A percentile compares a stretch with the other conserved stretches of the same genome.
Evolutionary conservation across 1,139 yeast species (phyloP).

Genomic region (Scheffersomyces parashehatae): DNA sequence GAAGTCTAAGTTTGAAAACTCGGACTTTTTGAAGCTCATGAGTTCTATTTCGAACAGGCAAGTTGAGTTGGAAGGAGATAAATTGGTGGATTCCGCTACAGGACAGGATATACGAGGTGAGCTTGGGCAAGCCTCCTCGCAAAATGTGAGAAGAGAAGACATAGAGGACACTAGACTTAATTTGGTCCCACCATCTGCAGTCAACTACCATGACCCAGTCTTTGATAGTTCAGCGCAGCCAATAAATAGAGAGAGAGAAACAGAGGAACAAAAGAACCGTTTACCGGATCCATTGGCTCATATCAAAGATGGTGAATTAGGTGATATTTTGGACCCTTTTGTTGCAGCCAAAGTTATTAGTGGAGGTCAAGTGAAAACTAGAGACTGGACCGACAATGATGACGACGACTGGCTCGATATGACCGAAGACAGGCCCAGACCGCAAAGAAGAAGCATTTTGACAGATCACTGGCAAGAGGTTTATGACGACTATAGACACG

Average conservation of each 20-base stretch:
- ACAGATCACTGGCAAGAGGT: conserved; percentile 37
- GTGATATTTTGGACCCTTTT: conserved; percentile 29
- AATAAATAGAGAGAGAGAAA: background rate
- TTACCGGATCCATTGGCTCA: conserved; percentile 51
- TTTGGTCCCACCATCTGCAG: background rate
- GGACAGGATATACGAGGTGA: conserved; percentile 18
- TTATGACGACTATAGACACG: conserved; percentile 43
- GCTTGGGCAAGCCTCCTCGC: conserved; percentile 1
- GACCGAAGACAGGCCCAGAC: conserved; percentile 9
- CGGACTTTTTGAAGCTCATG: conserved; percentile 45
- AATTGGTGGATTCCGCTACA: conserved; percentile 28
- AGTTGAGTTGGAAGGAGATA: conserved; percentile 45
- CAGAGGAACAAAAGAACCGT: conserved; percentile 20
- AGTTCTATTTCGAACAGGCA: conserved; percentile 34
- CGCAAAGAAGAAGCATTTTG: conserved; percentile 20
- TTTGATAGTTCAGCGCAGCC: conserved; percentile 3
- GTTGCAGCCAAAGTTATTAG: conserved; percentile 45
- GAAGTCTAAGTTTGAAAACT: conserved; percentile 35
- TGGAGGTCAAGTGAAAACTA: conserved; percentile 40
- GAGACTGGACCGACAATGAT: conserved; percentile 39
- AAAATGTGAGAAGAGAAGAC: conserved; percentile 5
- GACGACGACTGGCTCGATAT: conserved; percentile 30
- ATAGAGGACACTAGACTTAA: background rate
- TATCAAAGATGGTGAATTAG: conserved; percentile 39
- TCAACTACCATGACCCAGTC: conserved; percentile 9